Percentiles rank a stretch among this genome's conserved stretches.
These are phyloP conservation scores for Thielaviopsis punctulata DNA, from an alignment of 2,329 filamentous ascomycete genomes.

Conservation along the genomic window DNA sequence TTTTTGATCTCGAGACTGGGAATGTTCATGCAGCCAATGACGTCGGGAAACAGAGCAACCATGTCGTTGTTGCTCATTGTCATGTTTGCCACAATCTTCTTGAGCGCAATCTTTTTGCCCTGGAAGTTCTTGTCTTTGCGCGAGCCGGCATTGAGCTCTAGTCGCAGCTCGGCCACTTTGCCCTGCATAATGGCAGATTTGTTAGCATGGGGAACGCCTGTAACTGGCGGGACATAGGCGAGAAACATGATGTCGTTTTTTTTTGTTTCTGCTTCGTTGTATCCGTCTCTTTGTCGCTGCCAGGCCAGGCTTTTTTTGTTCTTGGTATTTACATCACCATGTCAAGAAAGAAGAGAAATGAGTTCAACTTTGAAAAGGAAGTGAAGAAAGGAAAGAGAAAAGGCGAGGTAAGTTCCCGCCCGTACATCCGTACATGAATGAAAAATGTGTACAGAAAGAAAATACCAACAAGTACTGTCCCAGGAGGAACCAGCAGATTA, in stretches of 20 bases:
- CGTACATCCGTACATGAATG: background rate
- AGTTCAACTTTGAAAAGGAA: background rate
- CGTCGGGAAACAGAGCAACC: constrained; percentile 89
- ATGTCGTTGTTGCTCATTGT: constrained; percentile 99
- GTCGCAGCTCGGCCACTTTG: constrained; percentile 93
- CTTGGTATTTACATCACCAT: background rate
- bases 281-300: background rate
- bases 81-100: constrained; percentile 99
- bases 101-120: constrained; percentile 91
- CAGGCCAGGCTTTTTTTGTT: background rate
- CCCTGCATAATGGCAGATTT: constrained; percentile 50
- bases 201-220: constrained; percentile 9
- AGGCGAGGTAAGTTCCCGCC: background rate
- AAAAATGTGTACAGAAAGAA: background rate
- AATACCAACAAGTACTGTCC: background rate
- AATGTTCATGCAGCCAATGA: constrained; percentile 90
- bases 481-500: background rate
- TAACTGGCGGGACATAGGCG: constrained; percentile 31
- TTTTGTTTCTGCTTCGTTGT: background rate
- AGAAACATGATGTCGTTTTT: constrained; percentile 28
- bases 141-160: constrained; percentile 71
- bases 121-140: constrained; percentile 98
- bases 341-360: background rate
- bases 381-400: background rate
- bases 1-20: constrained; percentile 97